These are phyloP conservation scores for Monilinia laxa DNA, from an alignment of 2,329 filamentous ascomycete species.

Conservation along the genomic window DNA sequence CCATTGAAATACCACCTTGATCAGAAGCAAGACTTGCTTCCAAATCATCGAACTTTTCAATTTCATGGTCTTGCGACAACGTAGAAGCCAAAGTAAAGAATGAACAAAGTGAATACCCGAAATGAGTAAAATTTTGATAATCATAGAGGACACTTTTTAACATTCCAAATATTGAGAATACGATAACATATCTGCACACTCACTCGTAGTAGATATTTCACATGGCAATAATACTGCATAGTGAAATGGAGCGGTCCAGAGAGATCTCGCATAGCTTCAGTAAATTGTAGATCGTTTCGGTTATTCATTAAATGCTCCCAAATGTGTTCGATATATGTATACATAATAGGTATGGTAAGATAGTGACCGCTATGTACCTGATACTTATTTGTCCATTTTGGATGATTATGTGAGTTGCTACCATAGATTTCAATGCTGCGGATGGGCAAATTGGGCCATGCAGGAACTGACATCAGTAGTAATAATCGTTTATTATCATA, in stretches of 20 bases:
- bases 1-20: no score
- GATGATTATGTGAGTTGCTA: not conserved
- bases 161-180: not conserved
- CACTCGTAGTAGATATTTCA: conserved; percentile 1
- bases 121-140: not conserved
- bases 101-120: not conserved
- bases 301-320: not conserved
- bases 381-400: not conserved
- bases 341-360: not conserved
- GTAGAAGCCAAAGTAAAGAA: not conserved
- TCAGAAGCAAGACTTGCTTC: not conserved
- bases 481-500: not conserved
- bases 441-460: not conserved
- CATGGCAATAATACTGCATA: not conserved
- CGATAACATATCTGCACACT: not conserved
- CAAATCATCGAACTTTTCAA: not conserved
- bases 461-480: not conserved
- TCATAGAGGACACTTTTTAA: not conserved
- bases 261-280: not conserved
- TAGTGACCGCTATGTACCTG: not conserved
- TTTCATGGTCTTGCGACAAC: not conserved
- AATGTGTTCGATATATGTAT: not conserved
- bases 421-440: not conserved
- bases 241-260: not conserved
- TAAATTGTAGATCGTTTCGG: not conserved